A percentile compares a stretch with the other conserved stretches of the same genome.
These are phyloP conservation scores for Zygosaccharomyces lentus DNA, from an alignment of 805 yeast species.

Conservation along the genomic window DNA sequence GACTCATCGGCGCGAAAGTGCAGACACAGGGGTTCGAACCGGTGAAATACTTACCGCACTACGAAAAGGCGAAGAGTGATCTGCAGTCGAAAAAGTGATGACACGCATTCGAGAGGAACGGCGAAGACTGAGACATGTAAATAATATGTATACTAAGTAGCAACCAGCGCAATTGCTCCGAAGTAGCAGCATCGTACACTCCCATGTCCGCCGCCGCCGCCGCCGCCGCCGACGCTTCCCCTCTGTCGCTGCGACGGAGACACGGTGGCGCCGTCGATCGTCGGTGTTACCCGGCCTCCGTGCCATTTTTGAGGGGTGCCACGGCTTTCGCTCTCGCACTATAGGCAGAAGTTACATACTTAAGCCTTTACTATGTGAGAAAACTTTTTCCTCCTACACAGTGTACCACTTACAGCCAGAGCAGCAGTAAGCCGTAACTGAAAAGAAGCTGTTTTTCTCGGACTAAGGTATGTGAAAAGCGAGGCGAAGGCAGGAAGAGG, in stretches of 20 bases:
- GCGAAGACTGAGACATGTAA: background rate
- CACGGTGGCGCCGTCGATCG: no score
- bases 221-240: no score
- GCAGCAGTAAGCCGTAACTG: conserved; percentile 1
- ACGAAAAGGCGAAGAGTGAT: conserved; percentile 17
- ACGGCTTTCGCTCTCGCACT: conserved; percentile 5
- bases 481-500: conserved; percentile 1
- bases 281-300: conserved; percentile 6
- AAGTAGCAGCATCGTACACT: no score
- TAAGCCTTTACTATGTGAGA: conserved; percentile 9
- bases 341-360: conserved; percentile 9
- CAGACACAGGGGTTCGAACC: conserved; percentile 45
- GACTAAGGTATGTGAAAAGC: conserved; percentile 3
- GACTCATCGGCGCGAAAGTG: conserved; percentile 52
- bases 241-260: no score
- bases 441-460: conserved; percentile 6
- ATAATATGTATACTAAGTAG: no score
- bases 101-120: background rate
- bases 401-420: conserved; percentile 7
- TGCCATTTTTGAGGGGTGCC: conserved; percentile 11
- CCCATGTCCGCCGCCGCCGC: no score
- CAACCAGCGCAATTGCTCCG: no score
- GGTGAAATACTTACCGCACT: conserved; percentile 40
- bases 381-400: conserved; percentile 7
- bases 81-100: background rate